Evolutionary conservation across 1,284 basidiomycete genomes (phyloP).

Genomic region (Coriolopsis trogii): DNA sequence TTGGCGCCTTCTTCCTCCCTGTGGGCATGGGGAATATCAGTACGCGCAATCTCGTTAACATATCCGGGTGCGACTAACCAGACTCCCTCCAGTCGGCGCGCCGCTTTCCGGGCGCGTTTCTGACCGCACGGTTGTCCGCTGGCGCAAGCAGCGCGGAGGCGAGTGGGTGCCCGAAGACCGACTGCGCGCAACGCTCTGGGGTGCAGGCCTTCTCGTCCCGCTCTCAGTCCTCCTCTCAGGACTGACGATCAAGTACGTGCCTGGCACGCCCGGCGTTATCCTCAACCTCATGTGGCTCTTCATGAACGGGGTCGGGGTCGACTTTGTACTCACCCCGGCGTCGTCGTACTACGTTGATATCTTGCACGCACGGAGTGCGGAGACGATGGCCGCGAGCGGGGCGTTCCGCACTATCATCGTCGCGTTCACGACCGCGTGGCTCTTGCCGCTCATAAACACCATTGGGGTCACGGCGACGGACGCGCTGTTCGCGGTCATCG

Average conservation of each 20-base stretch:
- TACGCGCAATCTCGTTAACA: constrained; percentile 29
- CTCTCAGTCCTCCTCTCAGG: constrained; percentile 40
- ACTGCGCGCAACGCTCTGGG: constrained; percentile 50
- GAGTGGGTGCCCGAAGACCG: constrained; percentile 64
- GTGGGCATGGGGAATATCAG: constrained; percentile 63
- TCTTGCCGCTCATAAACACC: constrained; percentile 53
- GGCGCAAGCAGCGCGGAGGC: constrained; percentile 50
- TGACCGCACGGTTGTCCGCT: constrained; percentile 49
- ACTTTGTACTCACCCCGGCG: constrained; percentile 49
- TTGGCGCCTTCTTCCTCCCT: constrained; percentile 64
- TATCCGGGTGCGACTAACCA: too few species aligned
- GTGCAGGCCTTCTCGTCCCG: constrained; percentile 48
- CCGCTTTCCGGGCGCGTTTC: constrained; percentile 55
- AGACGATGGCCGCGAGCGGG: constrained; percentile 49
- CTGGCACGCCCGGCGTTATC: constrained; percentile 42
- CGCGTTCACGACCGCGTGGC: constrained; percentile 41
- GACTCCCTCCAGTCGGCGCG: constrained; percentile 46
- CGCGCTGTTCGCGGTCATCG: constrained; percentile 45
- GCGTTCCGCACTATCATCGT: constrained; percentile 46
- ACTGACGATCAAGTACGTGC: constrained; percentile 40
- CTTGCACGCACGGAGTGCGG: constrained; percentile 53
- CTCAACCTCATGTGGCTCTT: constrained; percentile 48
- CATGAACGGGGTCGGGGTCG: constrained; percentile 52
- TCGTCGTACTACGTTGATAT: constrained; percentile 63
- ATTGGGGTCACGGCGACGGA: constrained; percentile 60